Evolutionary conservation across 2,329 filamentous ascomycete species (phyloP).

Genomic region (Fusarium irregulare): DNA sequence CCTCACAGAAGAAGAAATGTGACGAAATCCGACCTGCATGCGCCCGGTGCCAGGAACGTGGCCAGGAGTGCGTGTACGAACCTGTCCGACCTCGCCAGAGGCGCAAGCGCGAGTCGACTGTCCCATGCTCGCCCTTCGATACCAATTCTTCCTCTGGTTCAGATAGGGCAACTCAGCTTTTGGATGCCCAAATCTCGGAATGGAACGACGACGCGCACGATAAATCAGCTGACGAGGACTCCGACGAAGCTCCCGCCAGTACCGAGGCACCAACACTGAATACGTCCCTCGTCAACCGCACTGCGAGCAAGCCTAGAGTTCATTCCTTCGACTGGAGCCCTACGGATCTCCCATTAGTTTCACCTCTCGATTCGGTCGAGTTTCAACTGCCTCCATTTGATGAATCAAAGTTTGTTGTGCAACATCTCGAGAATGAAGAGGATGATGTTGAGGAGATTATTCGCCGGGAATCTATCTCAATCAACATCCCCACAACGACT

Average conservation of each 20-base stretch:
- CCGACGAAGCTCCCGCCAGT: conserved; percentile 22
- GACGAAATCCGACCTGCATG: conserved; percentile 64
- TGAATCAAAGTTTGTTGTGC: conserved; percentile 21
- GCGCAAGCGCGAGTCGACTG: conserved; percentile 48
- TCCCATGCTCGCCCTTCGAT: conserved; percentile 31
- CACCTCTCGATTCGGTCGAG: conserved; percentile 48
- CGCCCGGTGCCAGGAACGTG: conserved; percentile 62
- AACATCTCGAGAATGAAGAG: conserved; percentile 37
- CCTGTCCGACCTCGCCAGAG: conserved; percentile 56
- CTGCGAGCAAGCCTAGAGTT: conserved; percentile 22
- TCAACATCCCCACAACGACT: conserved; percentile 34
- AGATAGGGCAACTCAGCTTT: conserved; percentile 28
- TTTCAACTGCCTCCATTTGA: conserved; percentile 49
- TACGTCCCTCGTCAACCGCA: conserved; percentile 25
- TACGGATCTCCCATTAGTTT: conserved; percentile 44
- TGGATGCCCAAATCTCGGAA: conserved; percentile 18
- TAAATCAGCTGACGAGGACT: conserved; percentile 32
- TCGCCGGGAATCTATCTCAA: conserved; percentile 33
- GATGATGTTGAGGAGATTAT: conserved; percentile 48
- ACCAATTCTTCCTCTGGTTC: conserved; percentile 38
- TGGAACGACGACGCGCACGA: conserved; percentile 32
- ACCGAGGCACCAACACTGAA: conserved; percentile 13
- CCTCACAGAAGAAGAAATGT: conserved; percentile 67
- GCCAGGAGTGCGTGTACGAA: conserved; percentile 63
- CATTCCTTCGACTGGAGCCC: conserved; percentile 36